Evolutionary conservation across 2,329 filamentous ascomycete species (phyloP), one percentile per base, ranked within the genome.

Genomic region (Diplodia scrobiculata): DNA sequence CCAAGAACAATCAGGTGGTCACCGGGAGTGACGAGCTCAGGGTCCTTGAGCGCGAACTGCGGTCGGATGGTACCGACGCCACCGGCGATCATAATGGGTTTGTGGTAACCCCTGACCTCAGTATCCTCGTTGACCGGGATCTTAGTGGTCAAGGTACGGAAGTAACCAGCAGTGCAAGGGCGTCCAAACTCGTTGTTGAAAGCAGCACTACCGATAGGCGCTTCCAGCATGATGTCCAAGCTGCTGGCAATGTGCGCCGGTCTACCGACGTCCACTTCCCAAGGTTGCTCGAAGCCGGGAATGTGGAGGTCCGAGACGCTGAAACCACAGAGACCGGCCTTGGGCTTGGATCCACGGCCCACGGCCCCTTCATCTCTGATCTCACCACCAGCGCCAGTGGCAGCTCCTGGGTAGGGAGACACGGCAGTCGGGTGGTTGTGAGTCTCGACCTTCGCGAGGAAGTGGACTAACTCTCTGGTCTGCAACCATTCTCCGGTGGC

Each of bases 181-280:
- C 95, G 87, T 29, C 95, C 95, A 73, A 98, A 99, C 74, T 97
- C 95, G 75, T 99, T 99, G 82, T 98, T 98, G 83, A 96, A 98
- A 21, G 91, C 88, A 60, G 95, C 95, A 72, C 91, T 95, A 41
- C 95, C 95, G 71, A 99, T 95, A 0, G 95, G 95, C 0, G 92
- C 95, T 76, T 99, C 94, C 11, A 98, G 83, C 94, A 99, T 98
- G 72, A 99, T 98, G 75, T 98, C 93, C 45, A 97, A 82, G 79
- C 91, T 92, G 80, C 91, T 96, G 21, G 95, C 93, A 74, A 97
- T 95, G 79, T 99, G 95, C 52, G 87, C 85, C 4, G 95, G 95
- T 74, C 90, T 93, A 59, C 95, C 95, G 66, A 97, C 86, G 73
- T 97, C 91, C 36, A 91, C 81, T 77, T 99, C 95, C 95, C 95